Percentiles rank a stretch among this genome's conserved stretches.
These are phyloP conservation scores for Hura crepitans DNA, from an alignment of 441 rosid species.

Conservation along the genomic window DNA sequence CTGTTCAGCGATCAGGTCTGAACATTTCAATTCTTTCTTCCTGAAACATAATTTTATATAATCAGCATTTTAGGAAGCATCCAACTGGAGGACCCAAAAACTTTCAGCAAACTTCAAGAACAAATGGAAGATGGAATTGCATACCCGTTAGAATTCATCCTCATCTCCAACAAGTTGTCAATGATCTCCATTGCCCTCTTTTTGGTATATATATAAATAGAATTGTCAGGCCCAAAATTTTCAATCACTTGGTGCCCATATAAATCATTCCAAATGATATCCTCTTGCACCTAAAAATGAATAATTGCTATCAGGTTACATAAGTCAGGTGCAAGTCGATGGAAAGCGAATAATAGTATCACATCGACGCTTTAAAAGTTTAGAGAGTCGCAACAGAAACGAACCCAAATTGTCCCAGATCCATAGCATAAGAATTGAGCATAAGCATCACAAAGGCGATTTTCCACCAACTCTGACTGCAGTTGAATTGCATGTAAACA, in stretches of 20 bases:
- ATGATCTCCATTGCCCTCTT: slow-evolving; percentile 48
- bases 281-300: slow-evolving; percentile 51
- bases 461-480: slow-evolving; percentile 64
- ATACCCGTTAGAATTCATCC: slow-evolving; percentile 57
- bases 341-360: slow-evolving; percentile 1
- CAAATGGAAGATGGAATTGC: slow-evolving; percentile 15
- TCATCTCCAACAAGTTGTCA: slow-evolving; percentile 41
- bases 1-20: slow-evolving; percentile 48
- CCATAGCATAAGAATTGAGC: slow-evolving; percentile 63
- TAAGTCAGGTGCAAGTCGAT: neutral
- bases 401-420: slow-evolving; percentile 63
- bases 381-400: slow-evolving; percentile 20
- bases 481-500: slow-evolving; percentile 29
- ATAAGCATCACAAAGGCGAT: slow-evolving; percentile 51
- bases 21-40: slow-evolving; percentile 70
- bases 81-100: neutral
- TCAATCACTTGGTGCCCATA: slow-evolving; percentile 35
- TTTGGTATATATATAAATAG: slow-evolving; percentile 38
- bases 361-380: neutral
- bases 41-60: slow-evolving; percentile 27
- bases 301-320: slow-evolving; percentile 1
- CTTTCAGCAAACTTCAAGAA: slow-evolving; percentile 7
- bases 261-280: slow-evolving; percentile 56
- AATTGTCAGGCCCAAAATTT: slow-evolving; percentile 34
- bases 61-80: slow-evolving; percentile 10